These are phyloP conservation scores for Golubevia pallescens DNA, from an alignment of 1,284 basidiomycete species.

Conservation along the genomic window DNA sequence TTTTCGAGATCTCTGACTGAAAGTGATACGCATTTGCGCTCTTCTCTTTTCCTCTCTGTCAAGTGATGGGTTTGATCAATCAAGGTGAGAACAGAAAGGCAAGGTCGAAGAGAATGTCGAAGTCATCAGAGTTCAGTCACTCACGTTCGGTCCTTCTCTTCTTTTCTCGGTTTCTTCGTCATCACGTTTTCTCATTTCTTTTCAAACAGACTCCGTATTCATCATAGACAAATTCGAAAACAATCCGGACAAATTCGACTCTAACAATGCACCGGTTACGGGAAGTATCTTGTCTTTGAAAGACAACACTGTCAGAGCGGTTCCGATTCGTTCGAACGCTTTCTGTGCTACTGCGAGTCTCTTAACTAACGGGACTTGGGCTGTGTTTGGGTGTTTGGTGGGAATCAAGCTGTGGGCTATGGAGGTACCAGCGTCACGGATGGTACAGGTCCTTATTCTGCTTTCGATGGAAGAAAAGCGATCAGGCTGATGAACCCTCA, in stretches of 20 bases:
- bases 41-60: too few relatives aligned
- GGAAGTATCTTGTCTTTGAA: slow-evolving; percentile 43
- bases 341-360: slow-evolving; percentile 57
- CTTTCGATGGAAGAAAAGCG: slow-evolving; percentile 48
- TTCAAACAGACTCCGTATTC: slow-evolving; percentile 26
- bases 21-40: too few relatives aligned
- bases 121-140: too few relatives aligned
- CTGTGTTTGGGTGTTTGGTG: slow-evolving; percentile 59
- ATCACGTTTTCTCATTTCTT: not conserved
- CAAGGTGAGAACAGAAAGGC: slow-evolving; percentile 16
- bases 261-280: slow-evolving; percentile 44
- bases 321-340: slow-evolving; percentile 46
- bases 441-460: slow-evolving; percentile 30
- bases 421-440: slow-evolving; percentile 25
- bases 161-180: not conserved
- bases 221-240: slow-evolving; percentile 61
- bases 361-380: slow-evolving; percentile 55
- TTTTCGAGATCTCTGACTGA: too few relatives aligned
- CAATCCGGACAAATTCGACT: slow-evolving; percentile 23
- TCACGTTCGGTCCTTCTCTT: too few relatives aligned
- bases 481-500: slow-evolving; percentile 42
- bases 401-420: slow-evolving; percentile 54
- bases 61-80: slow-evolving; percentile 53
- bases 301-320: slow-evolving; percentile 32
- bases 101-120: too few relatives aligned